phyloP scores from a whole-genome alignment of 192 early-diverging fungal species.

The Coemansia sp. region DNA sequence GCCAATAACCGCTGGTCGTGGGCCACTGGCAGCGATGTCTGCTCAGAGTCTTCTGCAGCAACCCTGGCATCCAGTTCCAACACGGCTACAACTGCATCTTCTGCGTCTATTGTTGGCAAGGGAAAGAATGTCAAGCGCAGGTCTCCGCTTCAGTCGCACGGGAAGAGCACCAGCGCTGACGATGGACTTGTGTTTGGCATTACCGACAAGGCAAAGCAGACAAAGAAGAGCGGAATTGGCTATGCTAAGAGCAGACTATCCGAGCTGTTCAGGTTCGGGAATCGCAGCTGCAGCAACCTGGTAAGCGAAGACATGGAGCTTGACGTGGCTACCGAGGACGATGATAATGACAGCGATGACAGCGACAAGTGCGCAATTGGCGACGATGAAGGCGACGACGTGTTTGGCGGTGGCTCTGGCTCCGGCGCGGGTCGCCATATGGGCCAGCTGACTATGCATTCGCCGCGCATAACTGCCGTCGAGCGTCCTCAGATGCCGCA shows the following conservation, averaged over 20 bases:
- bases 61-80: slow-evolving; percentile 27
- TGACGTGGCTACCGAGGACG: not conserved
- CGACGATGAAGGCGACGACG: slow-evolving; percentile 28
- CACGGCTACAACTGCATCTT: not conserved
- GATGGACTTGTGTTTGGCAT: not conserved
- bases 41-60: slow-evolving; percentile 39
- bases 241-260: not conserved
- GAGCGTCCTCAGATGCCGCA: slow-evolving; percentile 55
- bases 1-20: slow-evolving; percentile 27
- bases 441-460: slow-evolving; percentile 14
- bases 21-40: slow-evolving; percentile 25
- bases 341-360: not conserved
- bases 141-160: not conserved
- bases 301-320: slow-evolving; percentile 27
- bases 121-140: not conserved
- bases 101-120: not conserved
- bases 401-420: slow-evolving; percentile 19
- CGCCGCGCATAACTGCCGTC: slow-evolving; percentile 26
- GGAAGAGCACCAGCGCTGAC: slow-evolving; percentile 8
- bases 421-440: slow-evolving; percentile 5
- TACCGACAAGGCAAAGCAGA: not conserved
- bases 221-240: not conserved
- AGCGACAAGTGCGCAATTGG: not conserved
- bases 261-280: not conserved
- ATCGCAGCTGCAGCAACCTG: slow-evolving; percentile 11